Percentiles rank a stretch among this genome's conserved stretches.
Evolutionary conservation across 257 asterid genomes (phyloP).

Genomic region (Leptodermis oblonga): DNA sequence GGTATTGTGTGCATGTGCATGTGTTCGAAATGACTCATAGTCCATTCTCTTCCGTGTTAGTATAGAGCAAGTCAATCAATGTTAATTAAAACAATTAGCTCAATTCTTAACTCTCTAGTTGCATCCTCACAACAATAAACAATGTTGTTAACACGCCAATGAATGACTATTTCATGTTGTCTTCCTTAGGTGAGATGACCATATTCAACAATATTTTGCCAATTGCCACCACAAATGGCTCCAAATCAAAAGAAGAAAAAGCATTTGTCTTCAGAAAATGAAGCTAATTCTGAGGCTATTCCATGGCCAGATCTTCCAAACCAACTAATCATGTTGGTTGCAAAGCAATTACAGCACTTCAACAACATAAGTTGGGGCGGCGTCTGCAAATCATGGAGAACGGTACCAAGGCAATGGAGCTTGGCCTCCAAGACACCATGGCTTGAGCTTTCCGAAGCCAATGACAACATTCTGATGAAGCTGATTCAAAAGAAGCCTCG

Average conservation of each 20-base stretch:
- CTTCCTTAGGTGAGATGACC: neutral
- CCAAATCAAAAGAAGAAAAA: slow-evolving; percentile 15
- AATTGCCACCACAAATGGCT: slow-evolving; percentile 9
- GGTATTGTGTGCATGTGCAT: no score
- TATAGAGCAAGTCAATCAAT: no score
- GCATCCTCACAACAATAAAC: neutral
- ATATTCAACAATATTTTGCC: no score
- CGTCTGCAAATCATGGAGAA: slow-evolving; percentile 33
- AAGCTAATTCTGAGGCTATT: slow-evolving; percentile 4
- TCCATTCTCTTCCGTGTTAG: no score
- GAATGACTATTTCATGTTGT: neutral
- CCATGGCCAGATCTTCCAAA: slow-evolving; percentile 41
- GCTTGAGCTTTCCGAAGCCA: slow-evolving; percentile 3
- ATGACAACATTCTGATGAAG: neutral
- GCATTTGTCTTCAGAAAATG: neutral
- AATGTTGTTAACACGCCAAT: neutral
- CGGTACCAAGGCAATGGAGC: slow-evolving; percentile 17
- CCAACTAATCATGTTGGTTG: slow-evolving; percentile 18
- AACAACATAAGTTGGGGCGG: slow-evolving; percentile 25
- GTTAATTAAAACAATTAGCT: no score
- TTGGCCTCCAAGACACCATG: neutral
- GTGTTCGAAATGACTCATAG: no score
- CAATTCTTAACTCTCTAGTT: no score
- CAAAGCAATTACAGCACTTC: slow-evolving; percentile 23
- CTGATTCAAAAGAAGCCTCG: slow-evolving; percentile 3